Evolutionary conservation across 192 early-diverging fungal species (phyloP), one percentile per base, ranked within the genome.

Genomic region (Coemansia erecta): DNA sequence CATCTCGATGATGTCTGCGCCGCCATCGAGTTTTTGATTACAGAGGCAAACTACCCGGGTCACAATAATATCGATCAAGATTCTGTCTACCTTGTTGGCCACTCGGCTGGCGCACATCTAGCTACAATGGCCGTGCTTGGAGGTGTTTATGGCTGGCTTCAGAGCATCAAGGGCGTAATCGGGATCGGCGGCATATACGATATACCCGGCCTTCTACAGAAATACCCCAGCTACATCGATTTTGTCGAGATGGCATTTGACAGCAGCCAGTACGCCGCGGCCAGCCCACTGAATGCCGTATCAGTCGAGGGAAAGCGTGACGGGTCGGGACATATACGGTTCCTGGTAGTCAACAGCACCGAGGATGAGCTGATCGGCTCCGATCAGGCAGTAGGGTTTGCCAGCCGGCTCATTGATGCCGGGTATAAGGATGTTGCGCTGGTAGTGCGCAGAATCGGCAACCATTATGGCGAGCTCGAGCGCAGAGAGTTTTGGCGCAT

Each of bases 171-270:
- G 5, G 89, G 91, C 23, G 82, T 89, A 1, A 28, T 93, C 18
- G 92, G 92, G 2, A 81, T 91, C 0, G 86, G 91, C 61, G 94
- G 92, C 1, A 92, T 97, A 62, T 97, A 94, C 75, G 84, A 94
- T 50, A 80, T 94, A 21, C 84, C 84, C 13, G 57, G 60, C 1
- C 66, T 97, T 24, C 52, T 92, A 12, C 58, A 68, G 19, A 71
- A 56, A 11, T 90, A 84, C 55, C 90, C 92, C 4, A 53, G 53
- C 8, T 94, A 94, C 63, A 41, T 60, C 12, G 87, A 87, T 45
- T 94, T 93, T 66, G 74, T 97, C 24, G 63, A 80, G 3, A 79
- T 80, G 60, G 92, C 86, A 14, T 97, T 97, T 73, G 70, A 75
- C 1, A 23, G 47, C 8, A 28, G 19, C 13, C 60, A 70, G 48